phyloP scores from a whole-genome alignment of 352 stramenopile species.

The Thalassiosira mediterranea region DNA sequence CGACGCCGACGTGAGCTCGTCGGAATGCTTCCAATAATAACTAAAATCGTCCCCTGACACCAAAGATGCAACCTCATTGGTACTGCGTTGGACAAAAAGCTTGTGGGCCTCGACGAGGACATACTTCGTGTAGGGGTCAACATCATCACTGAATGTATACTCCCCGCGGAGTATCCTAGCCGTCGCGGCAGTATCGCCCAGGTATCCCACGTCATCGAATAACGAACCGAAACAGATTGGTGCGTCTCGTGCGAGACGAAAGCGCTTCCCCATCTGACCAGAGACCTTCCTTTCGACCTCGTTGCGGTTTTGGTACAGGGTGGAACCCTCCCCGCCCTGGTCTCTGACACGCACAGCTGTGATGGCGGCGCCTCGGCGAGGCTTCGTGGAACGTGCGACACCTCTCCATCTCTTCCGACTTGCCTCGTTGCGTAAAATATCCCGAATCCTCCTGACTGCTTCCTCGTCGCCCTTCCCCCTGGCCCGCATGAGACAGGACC shows the following conservation, averaged over 20 bases:
- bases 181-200: not conserved
- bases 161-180: slow-evolving; percentile 4
- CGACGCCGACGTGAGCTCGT: slow-evolving; percentile 16
- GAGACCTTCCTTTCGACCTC: not conserved
- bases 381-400: not conserved
- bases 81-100: not conserved
- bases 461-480: not conserved
- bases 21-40: slow-evolving; percentile 9
- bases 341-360: not conserved
- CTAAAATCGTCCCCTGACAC: slow-evolving; percentile 19
- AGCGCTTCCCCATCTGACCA: not conserved
- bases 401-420: not conserved
- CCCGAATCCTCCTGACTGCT: not conserved
- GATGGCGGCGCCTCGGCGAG: not conserved
- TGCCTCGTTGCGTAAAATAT: not conserved
- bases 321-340: no score
- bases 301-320: not conserved
- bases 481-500: not conserved
- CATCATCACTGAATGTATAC: slow-evolving; percentile 10
- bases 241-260: not conserved
- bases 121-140: not conserved
- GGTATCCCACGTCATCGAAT: not conserved
- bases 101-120: slow-evolving; percentile 11
- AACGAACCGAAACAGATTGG: not conserved
- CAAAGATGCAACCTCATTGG: not conserved